Base-by-base conservation (phyloP, 2,329 filamentous ascomycete genomes). In the Chrysoporthe cubensis region DNA sequence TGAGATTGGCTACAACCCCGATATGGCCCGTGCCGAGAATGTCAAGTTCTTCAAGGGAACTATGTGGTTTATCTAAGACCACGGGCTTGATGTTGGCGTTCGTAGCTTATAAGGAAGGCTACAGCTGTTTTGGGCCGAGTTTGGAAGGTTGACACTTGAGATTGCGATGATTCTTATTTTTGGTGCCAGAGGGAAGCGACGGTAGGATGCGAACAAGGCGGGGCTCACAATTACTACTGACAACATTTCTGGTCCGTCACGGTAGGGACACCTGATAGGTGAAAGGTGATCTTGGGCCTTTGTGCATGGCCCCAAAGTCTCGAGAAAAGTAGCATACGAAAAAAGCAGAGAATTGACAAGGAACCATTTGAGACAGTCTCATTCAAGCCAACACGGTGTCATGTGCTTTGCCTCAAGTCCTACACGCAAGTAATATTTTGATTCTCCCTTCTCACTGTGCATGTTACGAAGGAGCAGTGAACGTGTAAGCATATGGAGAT, bases 11-110 rank as follows among this genome's bases (percentile, higher is more conserved):
- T 67, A 69, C 26, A 1, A 42, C 0, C 72, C 74, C 5, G 52
- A 26, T 8, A 18, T 54, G 0, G 71, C 70, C 0, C 64, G 71
- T 5, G 26, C 44, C 0, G 67, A 70, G 2, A 71, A 73, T 32
- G 65, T 73, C 13, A 46, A 71, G 0, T 75, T 75, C 62, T 78
- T 82, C 60, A 77, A 76, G 37, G 74, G 71, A 43, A 79, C 79
- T 9, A 83, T 83, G 81, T 83, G 81, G 81, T 83, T 74, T 69
- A 78, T 83, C 72, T 83, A 73, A 73, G 32, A 11, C 18, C 52
- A 37, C 60, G 26, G 34, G 18, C 56, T 37, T 14, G 4, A 1
- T 1, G n/a, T 18, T 18, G 37, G 14, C 21, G 26, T 46, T 26
- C 32, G 11, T 14, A 46, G n/a, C 9, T 58, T 2, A 32, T 4